These are phyloP conservation scores for Ganoderma sinense DNA, from an alignment of 1,284 basidiomycete species.

Conservation along the genomic window DNA sequence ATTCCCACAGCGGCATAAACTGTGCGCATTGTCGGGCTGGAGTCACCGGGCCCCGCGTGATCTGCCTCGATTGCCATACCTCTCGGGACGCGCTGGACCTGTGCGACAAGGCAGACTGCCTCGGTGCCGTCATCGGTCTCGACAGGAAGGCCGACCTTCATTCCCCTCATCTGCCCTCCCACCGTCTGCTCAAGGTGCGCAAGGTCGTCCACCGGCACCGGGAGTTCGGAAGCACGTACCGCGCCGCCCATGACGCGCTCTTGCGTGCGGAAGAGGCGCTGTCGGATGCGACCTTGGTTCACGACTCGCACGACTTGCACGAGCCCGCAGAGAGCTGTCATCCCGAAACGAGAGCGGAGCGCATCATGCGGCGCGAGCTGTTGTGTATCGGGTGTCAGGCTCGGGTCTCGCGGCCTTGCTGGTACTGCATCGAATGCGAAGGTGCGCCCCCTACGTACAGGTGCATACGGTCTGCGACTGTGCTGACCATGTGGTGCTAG, in stretches of 20 bases:
- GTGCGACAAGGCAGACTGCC: conserved; percentile 33
- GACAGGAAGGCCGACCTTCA: conserved; percentile 24
- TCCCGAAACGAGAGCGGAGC: neutral
- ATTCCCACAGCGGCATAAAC: conserved; percentile 24
- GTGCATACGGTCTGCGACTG: neutral
- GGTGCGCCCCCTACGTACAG: conserved; percentile 10
- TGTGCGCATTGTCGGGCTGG: conserved; percentile 34
- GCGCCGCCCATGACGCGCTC: conserved; percentile 28
- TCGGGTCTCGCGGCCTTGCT: conserved; percentile 27
- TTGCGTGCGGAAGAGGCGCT: conserved; percentile 26
- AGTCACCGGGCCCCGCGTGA: conserved; percentile 33
- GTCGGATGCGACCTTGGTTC: conserved; percentile 14
- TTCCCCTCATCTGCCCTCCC: conserved; percentile 25
- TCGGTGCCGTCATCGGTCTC: conserved; percentile 18
- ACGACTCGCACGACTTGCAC: neutral
- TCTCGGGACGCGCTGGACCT: conserved; percentile 33
- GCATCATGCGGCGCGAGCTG: conserved; percentile 12
- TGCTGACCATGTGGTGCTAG: conserved; percentile 1
- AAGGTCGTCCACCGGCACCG: conserved; percentile 26
- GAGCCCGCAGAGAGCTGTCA: neutral
- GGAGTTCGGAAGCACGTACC: conserved; percentile 27
- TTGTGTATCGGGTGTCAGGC: conserved; percentile 20
- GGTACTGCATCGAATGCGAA: conserved; percentile 33
- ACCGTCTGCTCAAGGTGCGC: conserved; percentile 30
- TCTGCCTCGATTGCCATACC: conserved; percentile 37